Conservation (phyloP, 148 eudicot species). For the Rhododendron ovatum region DNA sequence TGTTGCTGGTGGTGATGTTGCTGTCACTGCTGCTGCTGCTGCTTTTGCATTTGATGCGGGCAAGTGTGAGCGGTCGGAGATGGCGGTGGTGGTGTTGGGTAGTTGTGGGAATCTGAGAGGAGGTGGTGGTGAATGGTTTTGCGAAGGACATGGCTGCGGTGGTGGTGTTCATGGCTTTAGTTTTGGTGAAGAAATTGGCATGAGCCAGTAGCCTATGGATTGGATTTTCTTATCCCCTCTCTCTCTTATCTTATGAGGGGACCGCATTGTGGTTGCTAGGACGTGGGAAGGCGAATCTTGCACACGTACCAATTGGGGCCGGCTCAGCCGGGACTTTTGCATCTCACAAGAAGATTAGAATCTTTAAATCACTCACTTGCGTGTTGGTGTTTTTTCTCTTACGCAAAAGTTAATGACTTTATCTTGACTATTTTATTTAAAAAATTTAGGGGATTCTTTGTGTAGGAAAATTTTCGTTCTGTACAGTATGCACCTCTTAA, state of each 20-base stretch:
- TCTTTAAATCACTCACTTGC: no score
- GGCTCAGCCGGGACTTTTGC: no score
- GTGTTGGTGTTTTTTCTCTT: no score
- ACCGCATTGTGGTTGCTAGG: background rate
- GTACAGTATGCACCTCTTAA: background rate
- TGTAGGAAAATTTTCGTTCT: no score
- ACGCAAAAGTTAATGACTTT: no score
- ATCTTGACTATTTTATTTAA: no score
- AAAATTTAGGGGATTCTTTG: no score
- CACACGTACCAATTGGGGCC: no score
- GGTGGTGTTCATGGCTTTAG: constrained; percentile 18
- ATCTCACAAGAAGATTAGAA: no score
- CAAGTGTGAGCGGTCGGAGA: background rate
- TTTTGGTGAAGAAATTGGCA: background rate
- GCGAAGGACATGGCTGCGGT: constrained; percentile 12
- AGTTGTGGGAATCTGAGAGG: background rate
- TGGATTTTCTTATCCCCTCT: constrained; percentile 13
- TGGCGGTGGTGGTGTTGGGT: constrained; percentile 2
- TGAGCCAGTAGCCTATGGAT: background rate
- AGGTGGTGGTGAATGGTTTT: constrained; percentile 22
- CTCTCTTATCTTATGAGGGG: background rate
- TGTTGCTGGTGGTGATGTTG: constrained; percentile 4
- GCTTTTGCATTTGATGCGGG: constrained; percentile 18
- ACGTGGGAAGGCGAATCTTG: no score
- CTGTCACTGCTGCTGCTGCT: background rate